phyloP scores from a whole-genome alignment of 192 early-diverging fungal genomes.

The Gamsiella multidivaricata region DNA sequence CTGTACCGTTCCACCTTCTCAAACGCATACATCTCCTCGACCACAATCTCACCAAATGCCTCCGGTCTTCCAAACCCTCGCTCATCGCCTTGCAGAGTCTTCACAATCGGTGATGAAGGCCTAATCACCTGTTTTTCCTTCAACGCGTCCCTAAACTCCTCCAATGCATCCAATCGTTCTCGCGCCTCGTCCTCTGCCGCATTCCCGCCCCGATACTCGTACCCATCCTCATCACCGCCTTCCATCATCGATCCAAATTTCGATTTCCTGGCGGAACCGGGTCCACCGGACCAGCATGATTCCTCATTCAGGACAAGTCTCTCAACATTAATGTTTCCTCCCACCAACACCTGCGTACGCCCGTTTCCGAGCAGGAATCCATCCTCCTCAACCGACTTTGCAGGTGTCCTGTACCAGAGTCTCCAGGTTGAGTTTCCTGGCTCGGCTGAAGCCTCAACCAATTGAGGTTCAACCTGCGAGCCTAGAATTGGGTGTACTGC shows the following conservation, averaged over 20 bases:
- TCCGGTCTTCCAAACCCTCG: constrained; percentile 33
- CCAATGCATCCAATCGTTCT: constrained; percentile 10
- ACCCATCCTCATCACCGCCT: neutral
- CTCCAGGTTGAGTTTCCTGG: constrained; percentile 20
- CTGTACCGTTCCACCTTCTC: constrained; percentile 19
- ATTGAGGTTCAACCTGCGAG: neutral
- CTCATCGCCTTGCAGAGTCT: constrained; percentile 26
- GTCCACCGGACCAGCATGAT: constrained; percentile 45
- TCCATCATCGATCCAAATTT: neutral
- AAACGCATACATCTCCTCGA: constrained; percentile 36
- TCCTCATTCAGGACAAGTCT: constrained; percentile 27
- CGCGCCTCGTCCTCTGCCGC: constrained; percentile 8
- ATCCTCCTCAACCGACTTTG: constrained; percentile 9
- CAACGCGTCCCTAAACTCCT: constrained; percentile 3
- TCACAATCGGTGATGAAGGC: constrained; percentile 9
- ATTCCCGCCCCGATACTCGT: constrained; percentile 38
- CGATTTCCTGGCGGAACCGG: constrained; percentile 6
- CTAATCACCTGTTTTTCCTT: constrained; percentile 20
- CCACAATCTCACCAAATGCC: constrained; percentile 30
- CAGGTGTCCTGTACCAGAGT: constrained; percentile 34
- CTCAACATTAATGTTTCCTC: constrained; percentile 38
- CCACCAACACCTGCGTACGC: constrained; percentile 19
- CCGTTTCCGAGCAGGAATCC: constrained; percentile 40
- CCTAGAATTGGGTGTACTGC: neutral
- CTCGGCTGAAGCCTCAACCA: neutral